A percentile compares a stretch with the other conserved stretches of the same genome.
Evolutionary conservation across 73 alveolate genomes (phyloP).

Genomic region (Symbiodinium natans): DNA sequence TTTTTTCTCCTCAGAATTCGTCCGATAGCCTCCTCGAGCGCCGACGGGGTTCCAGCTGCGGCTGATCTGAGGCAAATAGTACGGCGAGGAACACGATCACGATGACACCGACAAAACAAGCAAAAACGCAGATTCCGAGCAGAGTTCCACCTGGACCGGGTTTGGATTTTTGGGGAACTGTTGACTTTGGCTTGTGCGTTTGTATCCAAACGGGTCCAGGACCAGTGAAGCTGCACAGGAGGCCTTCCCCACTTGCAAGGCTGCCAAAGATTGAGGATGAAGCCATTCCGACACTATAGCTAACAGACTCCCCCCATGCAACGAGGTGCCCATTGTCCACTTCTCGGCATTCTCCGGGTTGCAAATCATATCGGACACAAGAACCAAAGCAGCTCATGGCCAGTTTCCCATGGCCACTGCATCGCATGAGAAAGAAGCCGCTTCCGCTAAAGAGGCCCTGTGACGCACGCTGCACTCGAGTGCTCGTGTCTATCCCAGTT

Average conservation of each 20-base stretch:
- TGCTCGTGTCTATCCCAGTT: conserved; percentile 11
- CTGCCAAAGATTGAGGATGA: conserved; percentile 31
- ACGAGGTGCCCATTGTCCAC: conserved; percentile 67
- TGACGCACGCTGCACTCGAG: conserved; percentile 58
- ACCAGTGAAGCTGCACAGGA: conserved; percentile 49
- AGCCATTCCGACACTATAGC: conserved; percentile 56
- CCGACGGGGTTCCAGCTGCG: neutral
- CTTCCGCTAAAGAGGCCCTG: conserved; percentile 60
- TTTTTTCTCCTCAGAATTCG: neutral
- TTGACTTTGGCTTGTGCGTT: conserved; percentile 23
- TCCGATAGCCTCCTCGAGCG: neutral
- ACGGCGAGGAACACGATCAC: neutral
- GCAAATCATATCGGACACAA: conserved; percentile 30
- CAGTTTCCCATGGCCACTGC: conserved; percentile 46
- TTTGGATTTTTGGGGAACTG: neutral
- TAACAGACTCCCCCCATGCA: conserved; percentile 58
- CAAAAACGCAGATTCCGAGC: neutral
- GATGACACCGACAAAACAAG: neutral
- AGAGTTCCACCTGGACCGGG: neutral
- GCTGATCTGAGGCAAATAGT: neutral
- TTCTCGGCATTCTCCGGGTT: conserved; percentile 40
- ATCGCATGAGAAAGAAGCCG: conserved; percentile 41
- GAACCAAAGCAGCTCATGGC: conserved; percentile 42
- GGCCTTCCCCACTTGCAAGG: conserved; percentile 55
- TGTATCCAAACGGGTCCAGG: conserved; percentile 80